Percentiles rank a stretch among this genome's conserved stretches.
Evolutionary conservation across 148 eudicot species (phyloP).

Genomic region (Dianthus caryophyllus): DNA sequence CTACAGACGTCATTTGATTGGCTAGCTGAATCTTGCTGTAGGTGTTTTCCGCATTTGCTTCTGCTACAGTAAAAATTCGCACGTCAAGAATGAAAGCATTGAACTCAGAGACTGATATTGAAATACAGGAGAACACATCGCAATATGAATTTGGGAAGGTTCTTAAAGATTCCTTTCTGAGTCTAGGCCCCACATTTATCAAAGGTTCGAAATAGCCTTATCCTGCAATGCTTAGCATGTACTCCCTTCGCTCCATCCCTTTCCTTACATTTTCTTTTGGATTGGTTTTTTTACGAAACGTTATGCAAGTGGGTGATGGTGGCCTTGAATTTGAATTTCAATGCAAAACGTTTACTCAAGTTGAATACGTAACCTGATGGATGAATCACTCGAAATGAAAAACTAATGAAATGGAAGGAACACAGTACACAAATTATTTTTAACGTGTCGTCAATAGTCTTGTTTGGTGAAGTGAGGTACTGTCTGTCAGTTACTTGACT

Average conservation of each 20-base stretch:
- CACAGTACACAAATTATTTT: neutral
- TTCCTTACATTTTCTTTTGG: no score
- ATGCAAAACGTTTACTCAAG: no score
- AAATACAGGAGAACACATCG: constrained; percentile 27
- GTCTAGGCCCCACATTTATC: constrained; percentile 88
- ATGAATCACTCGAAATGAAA: no score
- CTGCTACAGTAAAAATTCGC: constrained; percentile 65
- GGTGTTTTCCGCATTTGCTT: constrained; percentile 76
- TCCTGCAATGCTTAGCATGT: neutral
- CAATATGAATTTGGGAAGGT: constrained; percentile 65
- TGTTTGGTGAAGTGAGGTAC: neutral
- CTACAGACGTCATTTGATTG: constrained; percentile 9
- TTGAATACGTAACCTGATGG: no score
- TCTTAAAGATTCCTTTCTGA: constrained; percentile 77
- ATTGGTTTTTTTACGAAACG: no score
- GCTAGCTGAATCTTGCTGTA: constrained; percentile 27
- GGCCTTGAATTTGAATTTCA: no score
- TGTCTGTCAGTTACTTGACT: constrained; percentile 15
- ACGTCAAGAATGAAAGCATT: constrained; percentile 39
- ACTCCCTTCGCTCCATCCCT: no score
- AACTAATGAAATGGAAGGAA: no score
- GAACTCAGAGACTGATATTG: constrained; percentile 30
- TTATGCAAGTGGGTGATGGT: no score
- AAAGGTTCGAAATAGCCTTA: constrained; percentile 47
- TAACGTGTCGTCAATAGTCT: neutral